Base-by-base conservation (phyloP, 2,329 filamentous ascomycete species). In the Colletotrichum tropicicola region DNA sequence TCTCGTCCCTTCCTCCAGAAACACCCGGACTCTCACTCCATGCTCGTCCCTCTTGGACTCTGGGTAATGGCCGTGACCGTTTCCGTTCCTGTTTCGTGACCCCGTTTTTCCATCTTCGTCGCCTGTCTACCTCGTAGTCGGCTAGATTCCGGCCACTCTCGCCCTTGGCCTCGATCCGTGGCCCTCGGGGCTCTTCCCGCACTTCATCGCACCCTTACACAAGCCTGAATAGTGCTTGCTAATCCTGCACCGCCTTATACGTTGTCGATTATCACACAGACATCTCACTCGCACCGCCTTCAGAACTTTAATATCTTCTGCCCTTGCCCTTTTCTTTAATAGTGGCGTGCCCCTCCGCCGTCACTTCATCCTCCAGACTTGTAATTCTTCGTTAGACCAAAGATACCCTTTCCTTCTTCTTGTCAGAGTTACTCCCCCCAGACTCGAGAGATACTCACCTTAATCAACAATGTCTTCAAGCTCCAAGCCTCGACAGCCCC, bases 401-500 rank as follows among this genome's bases (percentile, higher is more conserved):
- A 53, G 61, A 64, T 35, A 54, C 52, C 39, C 53, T 64, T 35
- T 53, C 35, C 30, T 53, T 43, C 45, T 47, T 32, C 21, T 23
- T 28, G n/a, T 25, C 51, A 62, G 45, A 63, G 45, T 28, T 44
- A n/a, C 28, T 41, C 32, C 23, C 21, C 23, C 17, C 28, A 41
- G 23, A 10, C 13, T 35, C 37, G 37, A 56, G 59, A 62, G 30
- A 27, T 41, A 53, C 52, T 64, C 41, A 39, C 47, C 52, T 37
- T 59, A 53, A 48, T 48, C 59, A 58, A 64, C 52, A 52, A 66
- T 66, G 63, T 66, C 62, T 65, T 64, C 64, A 43, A 64, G 19
- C 23, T 68, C 69, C 28, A 80, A 79, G 63, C 69, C 74, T 65
- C 76, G 77, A 32, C 77, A 80, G 68, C 78, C 79, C 49, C 79